Percentiles rank a stretch among this genome's conserved stretches.
Conservation (phyloP, 441 rosid species). For the Gossypium schwendimanii region DNA sequence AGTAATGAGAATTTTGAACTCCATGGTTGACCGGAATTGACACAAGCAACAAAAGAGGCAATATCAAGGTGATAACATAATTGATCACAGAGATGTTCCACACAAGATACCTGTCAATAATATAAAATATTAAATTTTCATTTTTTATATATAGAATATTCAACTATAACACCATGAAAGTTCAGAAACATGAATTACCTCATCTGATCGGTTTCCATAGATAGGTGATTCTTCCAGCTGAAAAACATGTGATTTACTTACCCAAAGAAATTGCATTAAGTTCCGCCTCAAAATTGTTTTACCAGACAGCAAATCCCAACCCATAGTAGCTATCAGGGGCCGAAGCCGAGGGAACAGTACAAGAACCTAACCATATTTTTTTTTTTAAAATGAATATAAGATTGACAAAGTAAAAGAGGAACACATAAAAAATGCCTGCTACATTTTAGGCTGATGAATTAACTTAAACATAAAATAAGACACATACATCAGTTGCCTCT, state of each 20-base stretch:
- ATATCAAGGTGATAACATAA: slow-evolving; percentile 86
- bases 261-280: slow-evolving; percentile 79
- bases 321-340: slow-evolving; percentile 87
- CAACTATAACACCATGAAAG: background rate
- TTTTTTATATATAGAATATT: background rate
- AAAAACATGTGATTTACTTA: slow-evolving; percentile 54
- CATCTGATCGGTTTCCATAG: slow-evolving; percentile 59
- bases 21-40: slow-evolving; percentile 83
- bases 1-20: slow-evolving; percentile 58
- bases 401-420: background rate
- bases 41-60: slow-evolving; percentile 81
- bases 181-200: slow-evolving; percentile 37
- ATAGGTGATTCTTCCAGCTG: slow-evolving; percentile 74
- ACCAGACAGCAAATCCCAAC: slow-evolving; percentile 87
- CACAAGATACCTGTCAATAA: slow-evolving; percentile 65
- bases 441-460: slow-evolving; percentile 14
- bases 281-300: slow-evolving; percentile 65
- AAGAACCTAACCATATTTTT: slow-evolving; percentile 50
- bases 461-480: slow-evolving; percentile 24
- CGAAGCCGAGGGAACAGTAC: slow-evolving; percentile 67
- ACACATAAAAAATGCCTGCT: background rate
- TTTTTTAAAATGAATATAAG: background rate
- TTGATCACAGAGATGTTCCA: slow-evolving; percentile 79
- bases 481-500: slow-evolving; percentile 84
- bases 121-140: background rate